Percentiles rank a stretch among this genome's conserved stretches.
Evolutionary conservation across 2,329 filamentous ascomycete species (phyloP).

Genomic region (Paraconiothyrium sp.): DNA sequence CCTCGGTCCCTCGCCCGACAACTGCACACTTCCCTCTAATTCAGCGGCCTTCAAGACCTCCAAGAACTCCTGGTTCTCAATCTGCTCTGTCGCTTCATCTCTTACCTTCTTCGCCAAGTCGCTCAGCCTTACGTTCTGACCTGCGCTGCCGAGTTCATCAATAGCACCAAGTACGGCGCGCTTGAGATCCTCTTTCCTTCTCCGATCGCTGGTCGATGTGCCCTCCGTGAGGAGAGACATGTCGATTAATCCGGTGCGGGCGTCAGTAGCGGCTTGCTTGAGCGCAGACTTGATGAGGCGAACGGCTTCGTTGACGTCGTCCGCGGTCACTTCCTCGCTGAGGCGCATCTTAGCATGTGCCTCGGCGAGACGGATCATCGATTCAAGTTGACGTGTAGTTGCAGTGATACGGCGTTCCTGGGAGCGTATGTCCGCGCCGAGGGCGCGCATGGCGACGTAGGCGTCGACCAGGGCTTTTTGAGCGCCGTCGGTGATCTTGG

Average conservation of each 20-base stretch:
- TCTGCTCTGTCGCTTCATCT: constrained; percentile 64
- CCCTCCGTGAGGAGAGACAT: constrained; percentile 96
- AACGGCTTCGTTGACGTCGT: constrained; percentile 89
- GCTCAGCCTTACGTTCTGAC: constrained; percentile 73
- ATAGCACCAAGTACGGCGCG: constrained; percentile 76
- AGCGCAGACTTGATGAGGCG: constrained; percentile 92
- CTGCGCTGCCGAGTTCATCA: constrained; percentile 76
- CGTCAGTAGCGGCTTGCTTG: constrained; percentile 96
- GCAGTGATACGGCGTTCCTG: constrained; percentile 97
- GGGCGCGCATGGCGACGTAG: constrained; percentile 94
- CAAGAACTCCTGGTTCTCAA: constrained; percentile 83
- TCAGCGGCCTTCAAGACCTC: constrained; percentile 84
- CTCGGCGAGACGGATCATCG: constrained; percentile 96
- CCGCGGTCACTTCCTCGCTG: constrained; percentile 74
- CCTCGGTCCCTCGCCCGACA: constrained; percentile 85
- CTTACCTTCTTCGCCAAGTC: constrained; percentile 78
- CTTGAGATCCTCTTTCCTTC: constrained; percentile 85
- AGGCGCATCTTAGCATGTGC: constrained; percentile 98
- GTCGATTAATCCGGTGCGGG: constrained; percentile 89
- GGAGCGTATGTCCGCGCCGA: constrained; percentile 76
- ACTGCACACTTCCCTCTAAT: constrained; percentile 81
- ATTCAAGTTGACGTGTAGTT: constrained; percentile 94
- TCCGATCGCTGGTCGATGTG: constrained; percentile 86
- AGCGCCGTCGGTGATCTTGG: constrained; percentile 80
- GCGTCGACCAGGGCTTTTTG: constrained; percentile 84